Evolutionary conservation across 805 yeast species (phyloP).

Genomic region (Monosporozyma siamensis): DNA sequence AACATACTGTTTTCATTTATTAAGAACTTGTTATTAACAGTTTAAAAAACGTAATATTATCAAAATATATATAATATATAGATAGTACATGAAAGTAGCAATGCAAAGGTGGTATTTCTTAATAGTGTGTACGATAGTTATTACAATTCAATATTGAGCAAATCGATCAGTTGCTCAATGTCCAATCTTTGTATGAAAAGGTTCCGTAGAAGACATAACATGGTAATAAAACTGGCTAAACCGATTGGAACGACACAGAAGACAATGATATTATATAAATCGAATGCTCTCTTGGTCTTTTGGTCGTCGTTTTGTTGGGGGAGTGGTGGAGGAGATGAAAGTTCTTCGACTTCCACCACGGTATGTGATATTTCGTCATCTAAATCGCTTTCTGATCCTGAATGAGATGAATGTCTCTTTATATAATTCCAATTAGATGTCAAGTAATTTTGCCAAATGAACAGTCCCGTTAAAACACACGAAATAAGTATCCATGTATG

Average conservation of each 20-base stretch:
- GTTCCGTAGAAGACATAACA: constrained; percentile 73
- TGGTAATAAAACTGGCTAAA: constrained; percentile 82
- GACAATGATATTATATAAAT: constrained; percentile 79
- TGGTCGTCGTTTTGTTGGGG: not conserved
- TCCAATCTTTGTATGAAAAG: constrained; percentile 68
- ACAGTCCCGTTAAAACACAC: constrained; percentile 69
- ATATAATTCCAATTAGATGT: constrained; percentile 58
- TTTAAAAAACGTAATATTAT: too few relatives aligned
- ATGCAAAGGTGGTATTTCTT: too few relatives aligned
- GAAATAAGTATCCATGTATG: constrained; percentile 92
- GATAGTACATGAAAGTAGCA: not conserved
- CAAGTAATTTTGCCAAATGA: constrained; percentile 78
- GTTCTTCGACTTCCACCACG: not conserved
- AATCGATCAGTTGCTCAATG: constrained; percentile 29
- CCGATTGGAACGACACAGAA: constrained; percentile 99
- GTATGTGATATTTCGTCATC: not conserved
- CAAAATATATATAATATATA: too few relatives aligned
- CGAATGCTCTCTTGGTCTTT: constrained; percentile 50
- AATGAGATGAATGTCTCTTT: constrained; percentile 5
- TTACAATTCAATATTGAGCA: constrained; percentile 6
- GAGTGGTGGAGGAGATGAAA: too few relatives aligned
- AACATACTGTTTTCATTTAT: too few relatives aligned
- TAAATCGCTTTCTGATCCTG: constrained; percentile 2
- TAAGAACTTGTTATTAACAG: not conserved
- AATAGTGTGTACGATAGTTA: too few relatives aligned